Evolutionary conservation across 805 yeast genomes (phyloP).

Genomic region (Candida railenensis): DNA sequence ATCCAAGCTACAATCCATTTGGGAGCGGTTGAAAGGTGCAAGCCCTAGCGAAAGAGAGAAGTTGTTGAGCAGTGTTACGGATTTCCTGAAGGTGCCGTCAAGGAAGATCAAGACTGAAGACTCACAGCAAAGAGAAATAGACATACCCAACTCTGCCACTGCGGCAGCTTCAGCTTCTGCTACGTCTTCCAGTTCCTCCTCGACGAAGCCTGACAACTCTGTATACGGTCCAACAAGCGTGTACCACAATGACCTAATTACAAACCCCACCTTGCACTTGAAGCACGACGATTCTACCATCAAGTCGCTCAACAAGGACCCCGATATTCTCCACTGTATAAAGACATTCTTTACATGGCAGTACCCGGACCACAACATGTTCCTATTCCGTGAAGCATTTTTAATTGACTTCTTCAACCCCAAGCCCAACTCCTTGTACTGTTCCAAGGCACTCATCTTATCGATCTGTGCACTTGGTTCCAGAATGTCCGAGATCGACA

Average conservation of each 20-base stretch:
- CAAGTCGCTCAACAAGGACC: constrained; percentile 31
- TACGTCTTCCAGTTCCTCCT: background rate
- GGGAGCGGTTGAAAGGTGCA: background rate
- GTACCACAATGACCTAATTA: constrained; percentile 31
- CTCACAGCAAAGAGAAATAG: background rate
- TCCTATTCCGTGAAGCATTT: constrained; percentile 63
- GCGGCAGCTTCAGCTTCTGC: background rate
- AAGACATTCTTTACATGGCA: constrained; percentile 60
- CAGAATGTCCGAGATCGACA: constrained; percentile 44
- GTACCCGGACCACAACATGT: constrained; percentile 62
- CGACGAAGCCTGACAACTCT: constrained; percentile 12
- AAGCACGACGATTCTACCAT: constrained; percentile 13
- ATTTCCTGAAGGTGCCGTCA: constrained; percentile 9
- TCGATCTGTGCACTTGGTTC: constrained; percentile 63
- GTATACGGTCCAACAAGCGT: constrained; percentile 49
- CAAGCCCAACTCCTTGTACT: constrained; percentile 48
- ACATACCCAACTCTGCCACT: background rate
- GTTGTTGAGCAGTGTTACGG: constrained; percentile 19
- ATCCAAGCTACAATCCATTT: constrained; percentile 13
- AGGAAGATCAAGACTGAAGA: background rate
- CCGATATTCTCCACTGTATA: constrained; percentile 34
- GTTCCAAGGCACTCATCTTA: constrained; percentile 52
- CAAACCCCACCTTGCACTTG: constrained; percentile 10
- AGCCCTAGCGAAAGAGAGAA: constrained; percentile 12
- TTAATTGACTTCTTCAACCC: constrained; percentile 61